Conservation (phyloP, 2,329 filamentous ascomycete species). For the Clonostachys rhizophaga region DNA sequence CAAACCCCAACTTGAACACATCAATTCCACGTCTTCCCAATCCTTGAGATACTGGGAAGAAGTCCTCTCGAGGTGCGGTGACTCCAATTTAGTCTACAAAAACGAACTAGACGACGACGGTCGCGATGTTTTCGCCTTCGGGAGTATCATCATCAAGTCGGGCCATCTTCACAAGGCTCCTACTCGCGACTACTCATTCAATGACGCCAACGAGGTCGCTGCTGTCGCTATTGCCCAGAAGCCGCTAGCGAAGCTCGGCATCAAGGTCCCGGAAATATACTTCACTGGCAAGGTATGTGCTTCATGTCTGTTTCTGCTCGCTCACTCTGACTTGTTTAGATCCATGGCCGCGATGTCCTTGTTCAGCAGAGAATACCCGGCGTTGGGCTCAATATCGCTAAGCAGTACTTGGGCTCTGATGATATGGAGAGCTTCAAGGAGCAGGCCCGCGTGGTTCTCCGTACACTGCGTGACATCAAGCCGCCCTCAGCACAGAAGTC, state of each 20-base stretch:
- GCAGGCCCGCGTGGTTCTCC: conserved; percentile 23
- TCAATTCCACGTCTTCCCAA: conserved; percentile 12
- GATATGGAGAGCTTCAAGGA: conserved; percentile 24
- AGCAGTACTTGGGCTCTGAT: conserved; percentile 21
- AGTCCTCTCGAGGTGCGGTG: conserved; percentile 20
- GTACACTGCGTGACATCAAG: conserved; percentile 16
- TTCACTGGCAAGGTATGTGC: conserved; percentile 26
- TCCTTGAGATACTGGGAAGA: conserved; percentile 20
- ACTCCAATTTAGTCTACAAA: conserved; percentile 20
- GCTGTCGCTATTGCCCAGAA: conserved; percentile 21
- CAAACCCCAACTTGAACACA: conserved; percentile 8
- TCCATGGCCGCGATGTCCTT: conserved; percentile 24
- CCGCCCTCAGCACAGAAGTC: conserved; percentile 5
- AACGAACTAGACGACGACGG: conserved; percentile 17
- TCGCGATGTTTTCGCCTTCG: conserved; percentile 33
- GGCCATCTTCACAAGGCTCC: conserved; percentile 15
- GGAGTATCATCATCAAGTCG: conserved; percentile 32
- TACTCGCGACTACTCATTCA: conserved; percentile 25
- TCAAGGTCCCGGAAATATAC: conserved; percentile 27
- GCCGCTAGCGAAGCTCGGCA: conserved; percentile 10
- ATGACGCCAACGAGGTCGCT: conserved; percentile 31
- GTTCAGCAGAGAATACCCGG: conserved; percentile 31
- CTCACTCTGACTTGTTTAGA: conserved; percentile 10
- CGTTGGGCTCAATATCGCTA: conserved; percentile 24
- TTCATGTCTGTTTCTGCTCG: not conserved